Evolutionary conservation across 2,329 filamentous ascomycete genomes (phyloP).

Genomic region (Cytospora leucostoma): DNA sequence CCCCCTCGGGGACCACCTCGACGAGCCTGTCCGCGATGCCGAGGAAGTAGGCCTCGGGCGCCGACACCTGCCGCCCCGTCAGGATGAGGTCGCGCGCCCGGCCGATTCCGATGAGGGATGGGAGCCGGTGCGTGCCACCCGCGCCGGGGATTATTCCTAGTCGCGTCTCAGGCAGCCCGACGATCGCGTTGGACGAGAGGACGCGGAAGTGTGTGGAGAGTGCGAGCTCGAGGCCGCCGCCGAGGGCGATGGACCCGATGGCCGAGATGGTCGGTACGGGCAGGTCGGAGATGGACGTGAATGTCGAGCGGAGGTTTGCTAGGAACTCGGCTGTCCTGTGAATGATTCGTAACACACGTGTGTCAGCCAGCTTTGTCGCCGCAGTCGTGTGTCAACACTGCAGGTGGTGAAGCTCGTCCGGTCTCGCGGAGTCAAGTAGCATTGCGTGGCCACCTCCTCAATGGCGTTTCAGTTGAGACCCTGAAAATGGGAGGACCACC

Average conservation of each 20-base stretch:
- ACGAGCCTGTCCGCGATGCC: constrained; percentile 90
- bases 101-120: constrained; percentile 73
- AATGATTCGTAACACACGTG: not conserved
- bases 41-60: constrained; percentile 85
- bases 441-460: not conserved
- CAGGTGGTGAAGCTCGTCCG: not conserved
- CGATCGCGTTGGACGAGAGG: constrained; percentile 72
- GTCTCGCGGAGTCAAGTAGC: not conserved
- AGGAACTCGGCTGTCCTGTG: constrained; percentile 79
- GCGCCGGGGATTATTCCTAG: constrained; percentile 94
- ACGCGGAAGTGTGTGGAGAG: constrained; percentile 88
- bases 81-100: constrained; percentile 89
- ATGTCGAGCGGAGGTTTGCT: constrained; percentile 70
- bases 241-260: constrained; percentile 81
- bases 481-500: not conserved
- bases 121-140: constrained; percentile 87
- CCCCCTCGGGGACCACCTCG: constrained; percentile 67
- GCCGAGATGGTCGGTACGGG: constrained; percentile 89
- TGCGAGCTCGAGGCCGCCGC: constrained; percentile 90
- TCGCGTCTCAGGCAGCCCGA: constrained; percentile 88
- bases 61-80: constrained; percentile 82
- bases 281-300: constrained; percentile 71
- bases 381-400: not conserved
- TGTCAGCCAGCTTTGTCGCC: constrained; percentile 3
- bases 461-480: constrained; percentile 1